Percentiles rank a stretch among this genome's conserved stretches.
phyloP scores from a whole-genome alignment of 257 asterid species.

The Solanum gandarillasii region DNA sequence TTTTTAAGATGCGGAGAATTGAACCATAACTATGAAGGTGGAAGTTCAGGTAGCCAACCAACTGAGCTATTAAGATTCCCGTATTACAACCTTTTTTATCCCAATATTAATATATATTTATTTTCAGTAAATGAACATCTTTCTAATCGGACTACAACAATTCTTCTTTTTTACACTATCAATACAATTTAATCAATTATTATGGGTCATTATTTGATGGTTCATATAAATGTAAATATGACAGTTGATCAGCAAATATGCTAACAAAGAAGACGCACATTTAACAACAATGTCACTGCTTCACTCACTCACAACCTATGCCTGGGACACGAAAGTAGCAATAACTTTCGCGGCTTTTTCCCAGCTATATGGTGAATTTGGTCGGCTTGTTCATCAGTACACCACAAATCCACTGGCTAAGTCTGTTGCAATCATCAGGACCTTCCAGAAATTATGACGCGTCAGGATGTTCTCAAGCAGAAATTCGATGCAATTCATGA shows the following conservation, averaged over 20 bases:
- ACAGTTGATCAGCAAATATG: slow-evolving; percentile 23
- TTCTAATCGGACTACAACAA: too few species aligned
- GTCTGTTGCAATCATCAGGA: slow-evolving; percentile 25
- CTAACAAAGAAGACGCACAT: slow-evolving; percentile 21
- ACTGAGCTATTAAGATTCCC: too few species aligned
- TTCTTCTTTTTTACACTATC: not conserved
- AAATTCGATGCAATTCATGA: slow-evolving; percentile 16
- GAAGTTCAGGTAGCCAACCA: too few species aligned
- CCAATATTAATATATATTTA: too few species aligned
- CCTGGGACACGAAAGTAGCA: slow-evolving; percentile 34
- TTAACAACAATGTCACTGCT: slow-evolving; percentile 15
- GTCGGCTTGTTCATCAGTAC: slow-evolving; percentile 26
- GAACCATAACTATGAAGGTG: too few species aligned
- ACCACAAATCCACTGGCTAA: slow-evolving; percentile 24
- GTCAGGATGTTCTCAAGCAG: slow-evolving; percentile 7
- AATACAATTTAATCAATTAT: not conserved
- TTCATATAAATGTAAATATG: not conserved
- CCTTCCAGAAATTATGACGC: slow-evolving; percentile 28
- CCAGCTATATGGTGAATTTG: slow-evolving; percentile 24
- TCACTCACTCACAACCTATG: slow-evolving; percentile 16
- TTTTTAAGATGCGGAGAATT: too few species aligned
- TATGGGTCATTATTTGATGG: not conserved
- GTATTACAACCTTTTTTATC: too few species aligned
- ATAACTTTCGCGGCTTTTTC: slow-evolving; percentile 29
- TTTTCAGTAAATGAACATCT: too few species aligned